phyloP scores from a whole-genome alignment of 1,284 basidiomycete genomes.

The Xanthoconium separans region DNA sequence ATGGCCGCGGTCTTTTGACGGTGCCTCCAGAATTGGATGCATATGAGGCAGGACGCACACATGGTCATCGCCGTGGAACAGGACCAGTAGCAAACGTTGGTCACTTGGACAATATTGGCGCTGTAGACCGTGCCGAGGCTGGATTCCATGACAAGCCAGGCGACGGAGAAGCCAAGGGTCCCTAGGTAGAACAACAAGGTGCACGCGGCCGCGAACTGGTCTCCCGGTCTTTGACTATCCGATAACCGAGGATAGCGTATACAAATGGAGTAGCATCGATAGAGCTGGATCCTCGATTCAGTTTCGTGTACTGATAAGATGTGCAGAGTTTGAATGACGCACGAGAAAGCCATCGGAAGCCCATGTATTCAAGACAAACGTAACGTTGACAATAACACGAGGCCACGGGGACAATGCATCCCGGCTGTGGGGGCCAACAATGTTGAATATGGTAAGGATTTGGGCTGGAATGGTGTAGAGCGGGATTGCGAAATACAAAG shows the following conservation, averaged over 20 bases:
- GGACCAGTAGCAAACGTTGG: not conserved
- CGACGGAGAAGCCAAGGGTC: constrained; percentile 18
- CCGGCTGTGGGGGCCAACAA: constrained; percentile 6
- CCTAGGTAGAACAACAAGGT: constrained; percentile 17
- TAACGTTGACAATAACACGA: constrained; percentile 4
- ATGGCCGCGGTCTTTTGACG: not conserved
- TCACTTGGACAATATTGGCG: not conserved
- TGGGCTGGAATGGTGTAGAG: constrained; percentile 16
- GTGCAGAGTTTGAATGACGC: constrained; percentile 1
- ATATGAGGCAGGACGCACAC: not conserved
- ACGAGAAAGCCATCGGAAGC: constrained; percentile 25
- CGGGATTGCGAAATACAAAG: constrained; percentile 18
- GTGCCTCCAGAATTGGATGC: not conserved
- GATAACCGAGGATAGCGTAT: not conserved
- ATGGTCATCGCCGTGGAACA: not conserved
- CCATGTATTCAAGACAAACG: constrained; percentile 25
- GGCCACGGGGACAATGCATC: constrained; percentile 17
- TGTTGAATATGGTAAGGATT: constrained; percentile 12
- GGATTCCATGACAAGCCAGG: constrained; percentile 14
- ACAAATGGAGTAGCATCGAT: constrained; percentile 26
- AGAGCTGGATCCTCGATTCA: constrained; percentile 18
- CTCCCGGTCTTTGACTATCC: not conserved
- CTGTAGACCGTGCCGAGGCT: constrained; percentile 13
- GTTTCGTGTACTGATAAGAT: not conserved
- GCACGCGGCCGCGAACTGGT: not conserved